Evolutionary conservation across 805 yeast species (phyloP).

Genomic region (Blastobotrys chiropterorum): DNA sequence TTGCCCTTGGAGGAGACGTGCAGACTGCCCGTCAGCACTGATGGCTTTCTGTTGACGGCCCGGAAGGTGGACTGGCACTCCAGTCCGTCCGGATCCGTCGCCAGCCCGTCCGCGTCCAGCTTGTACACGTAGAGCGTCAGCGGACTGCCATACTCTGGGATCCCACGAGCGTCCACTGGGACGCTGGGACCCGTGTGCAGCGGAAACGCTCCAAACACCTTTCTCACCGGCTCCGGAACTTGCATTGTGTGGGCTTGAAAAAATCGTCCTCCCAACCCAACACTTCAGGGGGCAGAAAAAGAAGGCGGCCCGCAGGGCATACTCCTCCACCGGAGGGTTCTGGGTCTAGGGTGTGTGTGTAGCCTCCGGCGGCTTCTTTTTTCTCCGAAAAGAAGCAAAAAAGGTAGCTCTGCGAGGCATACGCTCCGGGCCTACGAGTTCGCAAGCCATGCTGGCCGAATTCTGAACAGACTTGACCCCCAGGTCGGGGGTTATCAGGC

Average conservation of each 20-base stretch:
- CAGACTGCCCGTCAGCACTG: conserved; percentile 1
- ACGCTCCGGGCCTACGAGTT: too few relatives aligned
- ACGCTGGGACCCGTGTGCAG: conserved; percentile 19
- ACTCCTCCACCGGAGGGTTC: too few relatives aligned
- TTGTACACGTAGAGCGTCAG: conserved; percentile 22
- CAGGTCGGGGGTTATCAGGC: too few relatives aligned
- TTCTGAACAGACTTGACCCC: too few relatives aligned
- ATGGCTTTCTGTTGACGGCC: background rate
- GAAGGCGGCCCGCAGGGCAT: too few relatives aligned
- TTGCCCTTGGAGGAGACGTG: conserved; percentile 11
- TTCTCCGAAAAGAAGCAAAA: too few relatives aligned
- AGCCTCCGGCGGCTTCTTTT: too few relatives aligned
- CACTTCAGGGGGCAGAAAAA: too few relatives aligned
- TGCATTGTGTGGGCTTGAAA: conserved; percentile 12
- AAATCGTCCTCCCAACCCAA: too few relatives aligned
- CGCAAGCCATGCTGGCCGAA: too few relatives aligned
- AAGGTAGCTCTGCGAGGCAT: too few relatives aligned
- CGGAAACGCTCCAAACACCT: conserved; percentile 31
- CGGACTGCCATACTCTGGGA: background rate
- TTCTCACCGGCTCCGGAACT: conserved; percentile 27
- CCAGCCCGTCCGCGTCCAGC: conserved; percentile 14
- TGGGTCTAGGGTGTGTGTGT: too few relatives aligned
- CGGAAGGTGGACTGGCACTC: conserved; percentile 18
- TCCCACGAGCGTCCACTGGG: conserved; percentile 9
- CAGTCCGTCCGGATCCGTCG: conserved; percentile 29